phyloP scores from a whole-genome alignment of 768 basidiomycete genomes.

The Xerocomus spinulosus region DNA sequence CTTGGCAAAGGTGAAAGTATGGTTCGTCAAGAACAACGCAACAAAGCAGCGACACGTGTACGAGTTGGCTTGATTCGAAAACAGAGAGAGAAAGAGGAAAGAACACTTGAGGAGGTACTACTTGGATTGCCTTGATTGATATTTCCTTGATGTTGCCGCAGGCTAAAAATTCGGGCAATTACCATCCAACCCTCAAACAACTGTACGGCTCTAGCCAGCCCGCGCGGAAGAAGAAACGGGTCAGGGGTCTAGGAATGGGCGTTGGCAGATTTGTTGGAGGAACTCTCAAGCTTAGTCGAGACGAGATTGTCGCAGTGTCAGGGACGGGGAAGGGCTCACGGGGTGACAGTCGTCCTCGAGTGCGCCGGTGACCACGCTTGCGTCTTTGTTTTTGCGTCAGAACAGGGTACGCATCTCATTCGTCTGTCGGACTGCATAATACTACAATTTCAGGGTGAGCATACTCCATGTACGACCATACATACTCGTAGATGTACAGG shows the following conservation, averaged over 20 bases:
- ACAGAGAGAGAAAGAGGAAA: slow-evolving; percentile 50
- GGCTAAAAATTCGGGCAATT: slow-evolving; percentile 84
- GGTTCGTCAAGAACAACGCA: slow-evolving; percentile 59
- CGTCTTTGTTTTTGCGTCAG: too few species aligned
- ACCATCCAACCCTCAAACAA: slow-evolving; percentile 73
- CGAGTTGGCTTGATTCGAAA: slow-evolving; percentile 66
- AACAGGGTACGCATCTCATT: too few species aligned
- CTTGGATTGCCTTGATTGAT: neutral
- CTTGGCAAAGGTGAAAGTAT: slow-evolving; percentile 70
- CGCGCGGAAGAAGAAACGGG: slow-evolving; percentile 41
- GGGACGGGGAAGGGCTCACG: slow-evolving; percentile 15
- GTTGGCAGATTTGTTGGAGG: slow-evolving; percentile 74
- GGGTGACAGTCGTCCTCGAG: slow-evolving; percentile 1
- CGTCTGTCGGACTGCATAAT: neutral
- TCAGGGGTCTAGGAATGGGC: slow-evolving; percentile 71
- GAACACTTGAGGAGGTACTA: slow-evolving; percentile 64
- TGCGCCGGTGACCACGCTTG: slow-evolving; percentile 6
- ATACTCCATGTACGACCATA: slow-evolving; percentile 1
- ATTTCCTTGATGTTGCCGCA: slow-evolving; percentile 27
- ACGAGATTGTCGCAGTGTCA: slow-evolving; percentile 49
- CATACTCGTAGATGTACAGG: neutral
- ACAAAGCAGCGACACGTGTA: slow-evolving; percentile 66
- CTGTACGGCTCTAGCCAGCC: slow-evolving; percentile 45
- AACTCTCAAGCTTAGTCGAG: slow-evolving; percentile 55
- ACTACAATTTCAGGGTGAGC: slow-evolving; percentile 2